phyloP scores from a whole-genome alignment of 257 asterid species.

The Echites panduratus region DNA sequence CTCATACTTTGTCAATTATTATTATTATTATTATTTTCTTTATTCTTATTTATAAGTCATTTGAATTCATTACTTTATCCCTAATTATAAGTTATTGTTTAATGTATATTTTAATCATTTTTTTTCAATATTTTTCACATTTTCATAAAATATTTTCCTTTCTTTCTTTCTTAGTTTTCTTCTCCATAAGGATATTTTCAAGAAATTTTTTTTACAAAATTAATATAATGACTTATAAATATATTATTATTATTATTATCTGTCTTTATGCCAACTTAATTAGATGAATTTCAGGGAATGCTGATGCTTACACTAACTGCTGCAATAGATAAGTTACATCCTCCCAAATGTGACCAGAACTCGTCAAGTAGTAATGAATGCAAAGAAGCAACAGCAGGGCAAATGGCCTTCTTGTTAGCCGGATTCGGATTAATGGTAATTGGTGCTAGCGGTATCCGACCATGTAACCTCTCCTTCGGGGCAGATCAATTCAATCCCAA shows the following conservation, averaged over 20 bases:
- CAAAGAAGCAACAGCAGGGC: slow-evolving; percentile 48
- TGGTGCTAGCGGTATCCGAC: slow-evolving; percentile 70
- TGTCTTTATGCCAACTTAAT: background rate
- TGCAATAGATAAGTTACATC: slow-evolving; percentile 46
- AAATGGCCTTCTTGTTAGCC: slow-evolving; percentile 36
- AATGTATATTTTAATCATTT: too few species aligned
- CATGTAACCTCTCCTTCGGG: slow-evolving; percentile 75
- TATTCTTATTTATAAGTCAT: too few species aligned
- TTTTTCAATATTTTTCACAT: too few species aligned
- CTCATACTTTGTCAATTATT: too few species aligned
- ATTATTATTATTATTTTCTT: too few species aligned
- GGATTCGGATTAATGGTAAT: slow-evolving; percentile 51
- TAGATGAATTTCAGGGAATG: slow-evolving; percentile 41
- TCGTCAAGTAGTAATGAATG: slow-evolving; percentile 22
- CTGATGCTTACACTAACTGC: slow-evolving; percentile 56
- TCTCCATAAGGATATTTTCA: too few species aligned
- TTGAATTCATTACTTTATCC: too few species aligned
- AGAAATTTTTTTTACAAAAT: too few species aligned
- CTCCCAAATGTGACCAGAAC: slow-evolving; percentile 43
- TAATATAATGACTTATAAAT: too few species aligned
- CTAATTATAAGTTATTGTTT: too few species aligned
- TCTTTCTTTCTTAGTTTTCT: too few species aligned
- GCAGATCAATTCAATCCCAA: slow-evolving; percentile 77
- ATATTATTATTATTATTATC: background rate
- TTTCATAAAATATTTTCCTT: too few species aligned